These are phyloP conservation scores for Comarum palustre DNA, from an alignment of 306 rosid species.

Conservation along the genomic window DNA sequence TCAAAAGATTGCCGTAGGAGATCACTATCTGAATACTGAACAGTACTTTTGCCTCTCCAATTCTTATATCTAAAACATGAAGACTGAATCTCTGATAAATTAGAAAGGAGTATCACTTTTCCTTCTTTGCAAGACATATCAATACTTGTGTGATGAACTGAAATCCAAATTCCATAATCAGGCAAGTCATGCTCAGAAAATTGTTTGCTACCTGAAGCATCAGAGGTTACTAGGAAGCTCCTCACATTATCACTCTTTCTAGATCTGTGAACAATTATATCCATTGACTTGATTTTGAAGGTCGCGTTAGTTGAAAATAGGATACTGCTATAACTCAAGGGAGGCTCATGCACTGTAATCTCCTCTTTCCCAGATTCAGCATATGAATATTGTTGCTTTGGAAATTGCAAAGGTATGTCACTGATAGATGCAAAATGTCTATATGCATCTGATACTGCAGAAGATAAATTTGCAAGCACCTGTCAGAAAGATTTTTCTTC, in stretches of 20 bases:
- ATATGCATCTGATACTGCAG: slow-evolving; percentile 42
- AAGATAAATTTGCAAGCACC: slow-evolving; percentile 54
- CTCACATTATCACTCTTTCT: slow-evolving; percentile 43
- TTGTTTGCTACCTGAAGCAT: slow-evolving; percentile 33
- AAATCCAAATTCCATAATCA: slow-evolving; percentile 69
- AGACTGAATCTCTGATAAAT: slow-evolving; percentile 47
- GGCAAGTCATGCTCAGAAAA: slow-evolving; percentile 48
- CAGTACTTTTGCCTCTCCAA: slow-evolving; percentile 33
- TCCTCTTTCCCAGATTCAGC: slow-evolving; percentile 37
- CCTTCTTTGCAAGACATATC: slow-evolving; percentile 55
- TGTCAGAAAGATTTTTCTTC: slow-evolving; percentile 38
- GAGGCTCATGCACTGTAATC: slow-evolving; percentile 26
- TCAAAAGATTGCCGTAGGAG: slow-evolving; percentile 40
- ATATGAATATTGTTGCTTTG: slow-evolving; percentile 36
- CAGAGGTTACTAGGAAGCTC: slow-evolving; percentile 25
- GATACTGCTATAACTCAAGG: slow-evolving; percentile 33
- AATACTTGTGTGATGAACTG: slow-evolving; percentile 48
- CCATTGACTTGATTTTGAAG: slow-evolving; percentile 50
- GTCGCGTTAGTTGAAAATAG: slow-evolving; percentile 40
- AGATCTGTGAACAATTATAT: slow-evolving; percentile 59
- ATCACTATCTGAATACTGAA: slow-evolving; percentile 42
- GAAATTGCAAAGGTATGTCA: slow-evolving; percentile 34
- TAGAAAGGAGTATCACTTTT: slow-evolving; percentile 46
- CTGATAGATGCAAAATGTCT: slow-evolving; percentile 35
- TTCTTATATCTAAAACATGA: slow-evolving; percentile 49